Base-by-base conservation (phyloP, 129 eudicot species). In the Flaveria bidentis region DNA sequence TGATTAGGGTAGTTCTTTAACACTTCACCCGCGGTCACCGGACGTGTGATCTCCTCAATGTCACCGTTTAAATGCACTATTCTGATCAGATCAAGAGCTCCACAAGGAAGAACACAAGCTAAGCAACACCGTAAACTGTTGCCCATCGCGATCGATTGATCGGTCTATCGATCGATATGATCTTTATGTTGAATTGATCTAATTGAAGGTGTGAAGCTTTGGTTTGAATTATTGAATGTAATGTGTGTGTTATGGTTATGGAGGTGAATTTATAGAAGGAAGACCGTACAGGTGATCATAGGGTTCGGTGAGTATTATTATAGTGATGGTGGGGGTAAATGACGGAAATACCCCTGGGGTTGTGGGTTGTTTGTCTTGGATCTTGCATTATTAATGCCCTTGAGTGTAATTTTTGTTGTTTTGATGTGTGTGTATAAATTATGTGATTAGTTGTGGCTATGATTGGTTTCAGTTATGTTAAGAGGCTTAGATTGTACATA, bases 21-120 rank as follows among this genome's bases (percentile, higher is more conserved):
- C 50, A 90, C 84, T 74, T 90, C 97, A 8, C 89, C 92, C 50
- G 96, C 97, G 75, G 97, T 88, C 33, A 90, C 57, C 73, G 86
- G 84, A 28, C 89, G 81, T 36, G 98, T 80, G 70, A 90, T 77
- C 46, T 90, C 98, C 51, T 93, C 98, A 7, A 93, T 92, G 84
- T 82, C 25, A 52, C 98, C 98, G 52, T 90, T 90, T 71, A 85
- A 74, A 78, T 93, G 98, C 1, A 93, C 98, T 22, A 93, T 87
- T 26, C 98, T 80, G 88, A 93, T 88, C 81, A 93, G 72, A 72
- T 93, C 98, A 18, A 93, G 75, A 20, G 98, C 98, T 39, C 98
- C 98, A 36, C 97, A 93, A 0, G 98, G 98, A 78, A 93, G 96
- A 55, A 93, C 88, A 81, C 98, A 93, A 9, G 98, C 96, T 78